Evolutionary conservation across 2,329 filamentous ascomycete species (phyloP).

Genomic region (Daldinia sp.): DNA sequence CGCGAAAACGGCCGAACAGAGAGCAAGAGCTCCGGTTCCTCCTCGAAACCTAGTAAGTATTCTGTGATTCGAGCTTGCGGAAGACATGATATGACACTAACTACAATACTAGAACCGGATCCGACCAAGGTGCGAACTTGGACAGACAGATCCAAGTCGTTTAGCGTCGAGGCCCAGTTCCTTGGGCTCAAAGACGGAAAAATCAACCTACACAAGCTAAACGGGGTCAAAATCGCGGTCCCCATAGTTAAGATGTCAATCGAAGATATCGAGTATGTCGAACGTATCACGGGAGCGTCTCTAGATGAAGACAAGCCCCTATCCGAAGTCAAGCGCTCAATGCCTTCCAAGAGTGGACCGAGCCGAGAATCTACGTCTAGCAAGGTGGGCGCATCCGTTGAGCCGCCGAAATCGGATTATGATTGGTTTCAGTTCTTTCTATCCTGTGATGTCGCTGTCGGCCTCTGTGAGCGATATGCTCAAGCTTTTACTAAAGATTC

Average conservation of each 20-base stretch:
- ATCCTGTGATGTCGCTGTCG: slow-evolving; percentile 87
- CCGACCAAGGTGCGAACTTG: slow-evolving; percentile 83
- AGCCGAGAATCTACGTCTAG: slow-evolving; percentile 44
- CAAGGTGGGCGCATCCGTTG: slow-evolving; percentile 68
- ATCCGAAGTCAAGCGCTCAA: slow-evolving; percentile 77
- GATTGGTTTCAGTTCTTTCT: slow-evolving; percentile 99
- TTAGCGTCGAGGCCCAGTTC: slow-evolving; percentile 97
- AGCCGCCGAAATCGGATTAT: slow-evolving; percentile 75
- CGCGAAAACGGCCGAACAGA: slow-evolving; percentile 73
- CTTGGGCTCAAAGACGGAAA: slow-evolving; percentile 94
- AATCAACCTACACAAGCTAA: slow-evolving; percentile 96
- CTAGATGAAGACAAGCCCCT: slow-evolving; percentile 94
- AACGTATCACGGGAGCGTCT: slow-evolving; percentile 84
- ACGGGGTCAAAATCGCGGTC: slow-evolving; percentile 98
- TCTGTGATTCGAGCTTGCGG: background rate
- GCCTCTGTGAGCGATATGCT: slow-evolving; percentile 93
- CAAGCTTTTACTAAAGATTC: slow-evolving; percentile 89
- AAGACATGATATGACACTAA: slow-evolving; percentile 35
- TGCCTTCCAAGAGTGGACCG: slow-evolving; percentile 46
- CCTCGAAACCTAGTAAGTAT: slow-evolving; percentile 77
- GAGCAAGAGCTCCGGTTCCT: slow-evolving; percentile 57
- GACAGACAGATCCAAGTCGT: slow-evolving; percentile 94
- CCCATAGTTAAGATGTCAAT: slow-evolving; percentile 95
- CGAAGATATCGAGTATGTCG: slow-evolving; percentile 94
- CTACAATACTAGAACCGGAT: slow-evolving; percentile 73